Base-by-base conservation (phyloP, 2,329 filamentous ascomycete species). In the Aspergillus luchuensis region DNA sequence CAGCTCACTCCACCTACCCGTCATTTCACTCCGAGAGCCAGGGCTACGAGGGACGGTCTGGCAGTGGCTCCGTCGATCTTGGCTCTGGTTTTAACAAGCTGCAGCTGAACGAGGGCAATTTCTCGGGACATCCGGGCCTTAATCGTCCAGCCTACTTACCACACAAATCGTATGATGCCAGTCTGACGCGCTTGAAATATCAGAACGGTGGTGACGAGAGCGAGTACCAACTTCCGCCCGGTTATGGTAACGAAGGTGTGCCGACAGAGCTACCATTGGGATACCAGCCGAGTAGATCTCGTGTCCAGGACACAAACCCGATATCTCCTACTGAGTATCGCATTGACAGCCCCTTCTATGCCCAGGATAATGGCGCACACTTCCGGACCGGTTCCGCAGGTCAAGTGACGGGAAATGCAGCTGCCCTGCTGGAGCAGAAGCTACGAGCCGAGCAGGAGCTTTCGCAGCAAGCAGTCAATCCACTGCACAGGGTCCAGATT, bases 361-460 rank as follows among this genome's bases (percentile, higher is more conserved):
- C 78, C 4, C 70, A 76, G 6, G 77, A 78, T 47, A 82, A 77
- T 23, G 78, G 80, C 2, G 75, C 79, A 4, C 79, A 78, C 65
- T 69, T 80, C 69, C 73, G 81, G 67, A 75, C 79, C 61, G 75
- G 79, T 33, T 78, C 80, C 28, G 76, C 76, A 30, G 74, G 72
- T 59, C 76, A 79, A 39, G 72, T 80, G 28, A 65, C 74, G 19
- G 78, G 79, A 36, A 78, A 74, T 15, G 81, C 82, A 64, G 69
- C 77, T 25, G 77, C 74, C 2, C 70, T 80, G 19, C 70, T 84
- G 28, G 81, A 85, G 57, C 79, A 80, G 59, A 82, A 82, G 61
- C 69, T 85, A 19, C 76, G 79, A 15, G 79, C 78, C 17, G 78
- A 78, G 7, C 75, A 77, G 43, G 75, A 78, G 5, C 69, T 74